phyloP scores from a whole-genome alignment of 352 stramenopile species.

The Lagenidium giganteum region DNA sequence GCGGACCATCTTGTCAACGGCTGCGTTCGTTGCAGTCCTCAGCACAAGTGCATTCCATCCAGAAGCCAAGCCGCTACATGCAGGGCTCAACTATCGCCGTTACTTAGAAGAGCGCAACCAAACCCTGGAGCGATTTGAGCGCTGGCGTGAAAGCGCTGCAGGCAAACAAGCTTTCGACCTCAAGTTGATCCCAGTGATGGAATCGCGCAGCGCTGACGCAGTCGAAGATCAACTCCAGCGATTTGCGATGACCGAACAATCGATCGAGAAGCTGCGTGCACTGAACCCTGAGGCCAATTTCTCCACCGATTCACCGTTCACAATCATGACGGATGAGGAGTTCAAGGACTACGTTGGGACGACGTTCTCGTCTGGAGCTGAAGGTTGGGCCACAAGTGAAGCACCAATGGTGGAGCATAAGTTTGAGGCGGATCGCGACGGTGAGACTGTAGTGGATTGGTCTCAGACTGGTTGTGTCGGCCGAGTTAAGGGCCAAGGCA shows the following conservation, averaged over 20 bases:
- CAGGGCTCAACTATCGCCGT: too few species aligned
- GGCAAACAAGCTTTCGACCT: too few species aligned
- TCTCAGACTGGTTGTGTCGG: slow-evolving; percentile 45
- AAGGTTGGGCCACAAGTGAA: slow-evolving; percentile 1
- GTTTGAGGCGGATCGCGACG: background rate
- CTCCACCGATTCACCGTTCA: slow-evolving; percentile 55
- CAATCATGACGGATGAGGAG: slow-evolving; percentile 64
- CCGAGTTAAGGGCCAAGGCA: slow-evolving; percentile 93
- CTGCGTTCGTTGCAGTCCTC: too few species aligned
- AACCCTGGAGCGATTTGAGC: too few species aligned
- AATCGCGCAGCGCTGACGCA: too few species aligned
- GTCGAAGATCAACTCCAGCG: slow-evolving; percentile 48
- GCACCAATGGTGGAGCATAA: slow-evolving; percentile 7
- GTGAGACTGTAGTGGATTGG: slow-evolving; percentile 34
- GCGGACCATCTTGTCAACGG: too few species aligned
- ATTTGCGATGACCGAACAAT: slow-evolving; percentile 53
- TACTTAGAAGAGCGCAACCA: too few species aligned
- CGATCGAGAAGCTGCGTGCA: slow-evolving; percentile 31
- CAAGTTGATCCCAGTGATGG: too few species aligned
- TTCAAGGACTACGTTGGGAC: slow-evolving; percentile 43
- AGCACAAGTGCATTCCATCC: too few species aligned
- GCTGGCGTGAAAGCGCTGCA: too few species aligned
- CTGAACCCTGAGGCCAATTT: slow-evolving; percentile 56
- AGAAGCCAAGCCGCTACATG: too few species aligned
- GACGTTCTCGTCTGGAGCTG: slow-evolving; percentile 26